Conservation (phyloP, 768 basidiomycete species). For the Tylopilus plumbeoviolaceoides region DNA sequence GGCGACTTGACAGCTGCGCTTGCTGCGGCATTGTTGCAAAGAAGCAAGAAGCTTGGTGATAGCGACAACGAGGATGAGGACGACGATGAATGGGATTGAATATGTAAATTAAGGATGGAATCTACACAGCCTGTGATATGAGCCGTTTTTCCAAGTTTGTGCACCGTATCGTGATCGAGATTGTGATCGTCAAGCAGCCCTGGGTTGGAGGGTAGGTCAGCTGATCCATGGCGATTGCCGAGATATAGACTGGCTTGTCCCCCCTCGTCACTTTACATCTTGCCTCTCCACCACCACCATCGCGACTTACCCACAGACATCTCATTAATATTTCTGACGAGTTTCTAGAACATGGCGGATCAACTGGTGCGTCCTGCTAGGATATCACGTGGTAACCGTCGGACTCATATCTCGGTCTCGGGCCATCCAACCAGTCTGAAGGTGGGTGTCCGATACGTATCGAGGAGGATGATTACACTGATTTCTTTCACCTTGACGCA, state of each 20-base stretch:
- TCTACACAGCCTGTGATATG: slow-evolving; percentile 6
- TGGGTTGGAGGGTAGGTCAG: slow-evolving; percentile 24
- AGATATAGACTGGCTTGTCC: slow-evolving; percentile 14
- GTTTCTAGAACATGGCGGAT: slow-evolving; percentile 46
- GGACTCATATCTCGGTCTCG: slow-evolving; percentile 16
- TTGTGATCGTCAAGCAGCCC: not conserved
- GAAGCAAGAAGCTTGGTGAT: slow-evolving; percentile 86
- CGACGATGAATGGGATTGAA: slow-evolving; percentile 58
- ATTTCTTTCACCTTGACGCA: not conserved
- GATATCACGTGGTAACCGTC: slow-evolving; percentile 7
- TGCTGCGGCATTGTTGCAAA: slow-evolving; percentile 74
- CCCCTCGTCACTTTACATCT: slow-evolving; percentile 8
- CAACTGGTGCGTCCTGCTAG: slow-evolving; percentile 43
- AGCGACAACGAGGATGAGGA: slow-evolving; percentile 79
- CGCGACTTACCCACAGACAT: not conserved
- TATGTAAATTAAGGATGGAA: slow-evolving; percentile 2
- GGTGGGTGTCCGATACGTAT: slow-evolving; percentile 40
- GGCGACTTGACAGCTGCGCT: slow-evolving; percentile 81
- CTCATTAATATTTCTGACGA: not conserved
- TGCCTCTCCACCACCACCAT: slow-evolving; percentile 4
- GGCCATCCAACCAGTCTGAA: slow-evolving; percentile 43
- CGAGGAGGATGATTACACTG: too few relatives aligned
- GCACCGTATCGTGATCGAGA: not conserved
- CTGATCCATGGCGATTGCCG: slow-evolving; percentile 32
- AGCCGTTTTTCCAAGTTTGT: not conserved